Percentiles rank a stretch among this genome's conserved stretches.
These are phyloP conservation scores for Fraxinus dipetala DNA, from an alignment of 305 asterid genomes.

Conservation along the genomic window DNA sequence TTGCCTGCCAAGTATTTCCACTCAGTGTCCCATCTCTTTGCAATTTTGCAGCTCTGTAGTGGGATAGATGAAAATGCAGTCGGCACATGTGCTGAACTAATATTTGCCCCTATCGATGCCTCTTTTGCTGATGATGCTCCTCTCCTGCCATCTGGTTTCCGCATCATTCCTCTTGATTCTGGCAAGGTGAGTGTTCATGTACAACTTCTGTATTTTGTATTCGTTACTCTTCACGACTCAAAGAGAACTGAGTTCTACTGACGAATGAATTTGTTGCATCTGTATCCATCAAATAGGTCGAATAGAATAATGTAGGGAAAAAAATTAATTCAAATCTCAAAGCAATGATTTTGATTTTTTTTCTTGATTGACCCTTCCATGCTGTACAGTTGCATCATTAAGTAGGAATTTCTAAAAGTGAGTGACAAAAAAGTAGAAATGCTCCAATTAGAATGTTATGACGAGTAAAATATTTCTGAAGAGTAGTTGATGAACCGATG, in stretches of 20 bases:
- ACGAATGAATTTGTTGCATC: background rate
- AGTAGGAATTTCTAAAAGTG: background rate
- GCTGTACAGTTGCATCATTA: background rate
- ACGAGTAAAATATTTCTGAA: background rate
- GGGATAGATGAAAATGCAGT: conserved; percentile 97
- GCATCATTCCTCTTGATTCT: conserved; percentile 83
- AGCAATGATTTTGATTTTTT: background rate
- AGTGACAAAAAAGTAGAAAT: background rate
- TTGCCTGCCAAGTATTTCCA: background rate
- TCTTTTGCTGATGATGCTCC: conserved; percentile 94
- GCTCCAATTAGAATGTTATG: background rate
- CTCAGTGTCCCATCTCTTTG: conserved; percentile 16
- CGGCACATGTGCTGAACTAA: conserved; percentile 83
- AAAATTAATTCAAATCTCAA: background rate
- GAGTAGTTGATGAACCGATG: background rate
- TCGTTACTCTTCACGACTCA: background rate
- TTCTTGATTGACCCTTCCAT: background rate
- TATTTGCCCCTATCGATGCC: conserved; percentile 97
- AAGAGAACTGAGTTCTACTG: background rate
- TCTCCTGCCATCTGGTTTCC: conserved; percentile 90
- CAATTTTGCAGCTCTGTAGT: conserved; percentile 58
- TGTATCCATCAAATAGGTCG: background rate
- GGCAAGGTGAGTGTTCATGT: conserved; percentile 55
- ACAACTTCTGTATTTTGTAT: background rate
- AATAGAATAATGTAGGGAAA: background rate